phyloP scores from a whole-genome alignment of 148 eudicot species.

The Nyssa sinensis region DNA sequence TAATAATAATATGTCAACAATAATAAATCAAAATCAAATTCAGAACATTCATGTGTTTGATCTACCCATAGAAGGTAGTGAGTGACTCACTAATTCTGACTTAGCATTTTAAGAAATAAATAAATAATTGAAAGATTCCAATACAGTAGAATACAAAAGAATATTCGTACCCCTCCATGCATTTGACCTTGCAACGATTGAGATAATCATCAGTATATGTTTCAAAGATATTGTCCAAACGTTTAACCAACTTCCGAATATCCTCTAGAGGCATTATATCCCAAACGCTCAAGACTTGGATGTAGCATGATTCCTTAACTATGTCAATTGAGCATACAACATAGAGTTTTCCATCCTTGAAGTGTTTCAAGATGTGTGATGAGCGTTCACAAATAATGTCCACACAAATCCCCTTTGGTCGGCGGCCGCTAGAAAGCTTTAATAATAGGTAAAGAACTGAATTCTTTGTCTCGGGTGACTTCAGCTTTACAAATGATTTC shows the following conservation, averaged over 20 bases:
- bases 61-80: too few relatives aligned
- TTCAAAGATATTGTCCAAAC: constrained; percentile 28
- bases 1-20: too few relatives aligned
- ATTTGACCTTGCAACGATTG: constrained; percentile 25
- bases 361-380: constrained; percentile 19
- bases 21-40: too few relatives aligned
- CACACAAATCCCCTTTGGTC: constrained; percentile 29
- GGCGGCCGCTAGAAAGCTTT: constrained; percentile 36
- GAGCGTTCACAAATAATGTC: constrained; percentile 16
- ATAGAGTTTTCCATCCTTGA: constrained; percentile 23
- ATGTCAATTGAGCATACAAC: constrained; percentile 39
- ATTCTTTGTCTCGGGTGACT: constrained; percentile 23
- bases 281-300: constrained; percentile 37
- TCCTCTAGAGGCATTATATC: constrained; percentile 32
- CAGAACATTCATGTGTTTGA: too few relatives aligned
- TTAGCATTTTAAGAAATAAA: too few relatives aligned
- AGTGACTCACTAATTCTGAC: too few relatives aligned
- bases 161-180: constrained; percentile 30
- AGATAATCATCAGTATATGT: too few relatives aligned
- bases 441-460: constrained; percentile 24
- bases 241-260: constrained; percentile 23
- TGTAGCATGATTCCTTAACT: constrained; percentile 2
- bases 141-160: too few relatives aligned
- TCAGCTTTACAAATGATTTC: constrained; percentile 31
- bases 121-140: too few relatives aligned